A percentile compares a stretch with the other conserved stretches of the same genome.
These are phyloP conservation scores for Penicillium expansum DNA, from an alignment of 2,329 filamentous ascomycete genomes.

Conservation along the genomic window DNA sequence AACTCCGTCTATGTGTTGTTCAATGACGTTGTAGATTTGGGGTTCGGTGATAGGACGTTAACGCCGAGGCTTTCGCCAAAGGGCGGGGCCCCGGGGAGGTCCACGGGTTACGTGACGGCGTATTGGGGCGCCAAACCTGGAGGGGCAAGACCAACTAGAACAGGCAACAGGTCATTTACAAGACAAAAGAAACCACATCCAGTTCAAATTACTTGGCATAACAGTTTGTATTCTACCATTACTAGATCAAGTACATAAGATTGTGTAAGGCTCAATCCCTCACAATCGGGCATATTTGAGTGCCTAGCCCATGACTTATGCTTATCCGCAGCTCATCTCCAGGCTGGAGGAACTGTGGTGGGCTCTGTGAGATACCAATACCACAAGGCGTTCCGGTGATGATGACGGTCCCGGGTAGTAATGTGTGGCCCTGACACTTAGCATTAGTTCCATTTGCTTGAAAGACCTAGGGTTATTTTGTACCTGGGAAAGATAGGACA, in stretches of 20 bases:
- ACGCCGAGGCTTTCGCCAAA: background rate
- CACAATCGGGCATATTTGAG: too few relatives aligned
- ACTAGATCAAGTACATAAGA: too few relatives aligned
- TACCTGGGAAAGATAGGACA: conserved; percentile 17
- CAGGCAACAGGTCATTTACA: too few relatives aligned
- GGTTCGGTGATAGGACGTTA: background rate
- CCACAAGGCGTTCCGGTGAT: conserved; percentile 18
- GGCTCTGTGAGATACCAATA: conserved; percentile 13
- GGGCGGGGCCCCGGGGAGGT: too few relatives aligned
- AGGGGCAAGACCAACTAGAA: too few relatives aligned
- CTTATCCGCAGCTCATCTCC: conserved; percentile 10
- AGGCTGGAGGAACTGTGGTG: conserved; percentile 11
- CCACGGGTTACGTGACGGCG: too few relatives aligned
- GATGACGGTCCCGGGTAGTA: conserved; percentile 13
- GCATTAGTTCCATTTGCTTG: background rate
- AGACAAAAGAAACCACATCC: too few relatives aligned
- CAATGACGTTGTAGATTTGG: background rate
- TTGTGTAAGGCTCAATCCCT: too few relatives aligned
- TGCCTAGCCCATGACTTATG: conserved; percentile 16
- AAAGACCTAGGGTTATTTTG: background rate
- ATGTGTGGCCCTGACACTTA: conserved; percentile 9
- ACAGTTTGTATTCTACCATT: too few relatives aligned
- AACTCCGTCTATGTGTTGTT: background rate
- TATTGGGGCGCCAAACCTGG: too few relatives aligned
- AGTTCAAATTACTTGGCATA: too few relatives aligned